Evolutionary conservation across 1,284 basidiomycete species (phyloP).

Genomic region (Apiotrichum mycotoxinovorans): DNA sequence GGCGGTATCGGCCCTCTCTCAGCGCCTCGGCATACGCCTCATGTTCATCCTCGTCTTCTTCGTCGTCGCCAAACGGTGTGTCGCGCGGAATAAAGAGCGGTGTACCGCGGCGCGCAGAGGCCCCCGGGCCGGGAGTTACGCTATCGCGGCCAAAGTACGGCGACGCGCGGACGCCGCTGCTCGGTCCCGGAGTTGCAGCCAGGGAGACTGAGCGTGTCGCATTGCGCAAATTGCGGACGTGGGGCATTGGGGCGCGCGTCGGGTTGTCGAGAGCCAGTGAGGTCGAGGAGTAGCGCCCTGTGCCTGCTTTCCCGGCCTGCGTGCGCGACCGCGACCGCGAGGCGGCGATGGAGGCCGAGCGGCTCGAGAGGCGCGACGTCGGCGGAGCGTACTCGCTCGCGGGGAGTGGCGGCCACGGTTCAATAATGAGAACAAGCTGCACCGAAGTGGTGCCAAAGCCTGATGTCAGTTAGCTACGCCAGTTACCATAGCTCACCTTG

Average conservation of each 20-base stretch:
- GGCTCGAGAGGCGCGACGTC: conserved; percentile 40
- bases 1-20: conserved; percentile 33
- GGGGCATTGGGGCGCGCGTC: neutral
- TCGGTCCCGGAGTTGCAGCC: conserved; percentile 15
- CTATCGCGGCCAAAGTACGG: conserved; percentile 3
- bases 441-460: conserved; percentile 47
- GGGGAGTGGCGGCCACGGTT: conserved; percentile 44
- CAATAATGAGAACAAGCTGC: conserved; percentile 47
- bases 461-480: conserved; percentile 10
- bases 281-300: conserved; percentile 32
- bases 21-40: conserved; percentile 39
- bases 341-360: conserved; percentile 34
- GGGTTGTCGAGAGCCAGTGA: conserved; percentile 24
- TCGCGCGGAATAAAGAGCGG: conserved; percentile 43
- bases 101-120: neutral
- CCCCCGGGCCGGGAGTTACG: conserved; percentile 27
- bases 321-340: conserved; percentile 32
- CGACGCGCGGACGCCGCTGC: conserved; percentile 13
- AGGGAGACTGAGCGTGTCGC: conserved; percentile 36
- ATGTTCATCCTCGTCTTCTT: conserved; percentile 48
- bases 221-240: conserved; percentile 39
- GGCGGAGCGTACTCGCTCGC: conserved; percentile 43
- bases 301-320: conserved; percentile 19
- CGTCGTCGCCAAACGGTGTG: conserved; percentile 44
- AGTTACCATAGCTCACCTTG: conserved; percentile 27